These are phyloP conservation scores for Populus davidiana DNA, from an alignment of 345 rosid species.

Conservation along the genomic window DNA sequence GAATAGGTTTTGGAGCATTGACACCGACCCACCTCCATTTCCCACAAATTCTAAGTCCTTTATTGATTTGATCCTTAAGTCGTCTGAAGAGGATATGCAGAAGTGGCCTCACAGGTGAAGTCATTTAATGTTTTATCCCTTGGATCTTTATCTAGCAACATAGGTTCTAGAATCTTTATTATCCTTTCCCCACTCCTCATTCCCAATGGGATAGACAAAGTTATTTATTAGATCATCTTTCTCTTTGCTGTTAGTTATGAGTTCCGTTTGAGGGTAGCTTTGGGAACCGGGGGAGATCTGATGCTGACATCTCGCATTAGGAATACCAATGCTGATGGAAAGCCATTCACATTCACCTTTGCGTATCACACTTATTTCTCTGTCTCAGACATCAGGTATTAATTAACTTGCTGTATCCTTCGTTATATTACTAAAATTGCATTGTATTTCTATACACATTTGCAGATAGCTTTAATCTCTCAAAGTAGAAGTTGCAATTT, in stretches of 20 bases:
- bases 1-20: constrained; percentile 82
- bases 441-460: neutral
- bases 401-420: neutral
- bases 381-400: constrained; percentile 91
- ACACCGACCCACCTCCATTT: constrained; percentile 65
- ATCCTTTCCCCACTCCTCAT: neutral
- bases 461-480: neutral
- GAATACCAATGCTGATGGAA: constrained; percentile 77
- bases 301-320: constrained; percentile 81
- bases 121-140: constrained; percentile 4
- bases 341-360: constrained; percentile 84
- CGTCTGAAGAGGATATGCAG: constrained; percentile 79
- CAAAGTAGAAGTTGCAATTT: neutral
- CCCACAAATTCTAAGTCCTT: constrained; percentile 54
- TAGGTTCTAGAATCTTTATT: neutral
- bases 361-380: constrained; percentile 94
- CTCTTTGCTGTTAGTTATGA: constrained; percentile 56
- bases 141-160: neutral
- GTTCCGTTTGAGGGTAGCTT: constrained; percentile 79
- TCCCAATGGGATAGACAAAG: neutral
- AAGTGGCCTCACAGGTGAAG: constrained; percentile 79
- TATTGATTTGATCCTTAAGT: constrained; percentile 73
- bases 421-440: neutral
- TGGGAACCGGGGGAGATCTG: constrained; percentile 78
- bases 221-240: constrained; percentile 1